Evolutionary conservation across 768 basidiomycete genomes (phyloP).

Genomic region (Russula sp.): DNA sequence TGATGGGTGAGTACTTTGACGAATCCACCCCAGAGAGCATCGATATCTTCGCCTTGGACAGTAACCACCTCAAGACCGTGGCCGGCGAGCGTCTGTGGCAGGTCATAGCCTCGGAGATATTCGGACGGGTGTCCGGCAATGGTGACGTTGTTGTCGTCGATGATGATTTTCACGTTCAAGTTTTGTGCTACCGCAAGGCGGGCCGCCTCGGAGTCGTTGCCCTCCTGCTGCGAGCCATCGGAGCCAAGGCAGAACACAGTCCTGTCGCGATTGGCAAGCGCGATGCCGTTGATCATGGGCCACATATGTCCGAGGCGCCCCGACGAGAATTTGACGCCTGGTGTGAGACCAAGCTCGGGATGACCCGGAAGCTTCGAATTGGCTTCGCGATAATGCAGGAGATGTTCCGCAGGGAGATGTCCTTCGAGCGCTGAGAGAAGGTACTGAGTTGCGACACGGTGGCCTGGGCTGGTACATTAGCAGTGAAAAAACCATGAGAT

Average conservation of each 20-base stretch:
- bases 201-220: conserved; percentile 87
- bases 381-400: conserved; percentile 81
- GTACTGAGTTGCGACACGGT: conserved; percentile 89
- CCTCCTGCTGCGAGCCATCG: conserved; percentile 88
- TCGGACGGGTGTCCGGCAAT: conserved; percentile 88
- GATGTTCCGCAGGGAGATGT: conserved; percentile 61
- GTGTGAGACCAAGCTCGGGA: conserved; percentile 83
- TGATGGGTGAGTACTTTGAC: conserved; percentile 47
- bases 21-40: conserved; percentile 67
- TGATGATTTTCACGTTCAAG: conserved; percentile 79
- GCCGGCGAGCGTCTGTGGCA: conserved; percentile 67
- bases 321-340: conserved; percentile 90
- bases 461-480: conserved; percentile 42
- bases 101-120: conserved; percentile 73
- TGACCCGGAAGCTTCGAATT: conserved; percentile 85
- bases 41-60: conserved; percentile 74
- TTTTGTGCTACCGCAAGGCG: conserved; percentile 78
- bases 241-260: conserved; percentile 80
- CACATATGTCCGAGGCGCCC: conserved; percentile 92
- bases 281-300: conserved; percentile 82
- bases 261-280: conserved; percentile 72
- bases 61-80: conserved; percentile 75
- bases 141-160: conserved; percentile 90
- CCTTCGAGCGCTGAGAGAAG: conserved; percentile 76
- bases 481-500: background rate